Evolutionary conservation across 2,329 filamentous ascomycete species (phyloP).

Genomic region (Lasiodiplodia sp.): DNA sequence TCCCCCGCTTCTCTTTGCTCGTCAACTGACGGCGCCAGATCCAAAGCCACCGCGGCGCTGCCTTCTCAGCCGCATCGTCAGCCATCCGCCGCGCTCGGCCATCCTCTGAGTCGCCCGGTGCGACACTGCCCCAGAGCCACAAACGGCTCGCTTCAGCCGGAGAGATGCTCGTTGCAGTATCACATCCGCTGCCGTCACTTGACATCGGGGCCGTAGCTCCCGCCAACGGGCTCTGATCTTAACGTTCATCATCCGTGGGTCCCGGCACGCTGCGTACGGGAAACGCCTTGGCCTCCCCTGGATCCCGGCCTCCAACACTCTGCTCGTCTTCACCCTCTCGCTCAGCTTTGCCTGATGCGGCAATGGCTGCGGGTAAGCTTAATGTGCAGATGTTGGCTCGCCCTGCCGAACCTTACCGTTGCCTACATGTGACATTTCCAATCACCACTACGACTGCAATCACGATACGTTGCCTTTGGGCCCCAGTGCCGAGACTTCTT

Average conservation of each 20-base stretch:
- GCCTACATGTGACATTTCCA: neutral
- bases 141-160: neutral
- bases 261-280: neutral
- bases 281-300: neutral
- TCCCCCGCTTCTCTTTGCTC: too few species aligned
- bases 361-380: conserved; percentile 14
- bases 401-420: neutral
- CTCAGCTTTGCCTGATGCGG: conserved; percentile 10
- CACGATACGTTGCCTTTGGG: conserved; percentile 16
- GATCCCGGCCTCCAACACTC: neutral
- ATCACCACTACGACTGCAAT: neutral
- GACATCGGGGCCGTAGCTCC: neutral
- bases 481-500: neutral
- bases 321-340: neutral
- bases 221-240: neutral
- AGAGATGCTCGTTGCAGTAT: neutral
- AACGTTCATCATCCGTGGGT: neutral
- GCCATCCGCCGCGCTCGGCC: too few species aligned
- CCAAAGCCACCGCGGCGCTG: neutral
- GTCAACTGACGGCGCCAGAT: too few species aligned
- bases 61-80: neutral
- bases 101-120: neutral
- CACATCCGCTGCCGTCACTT: neutral
- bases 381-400: conserved; percentile 7
- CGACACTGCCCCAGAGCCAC: neutral